phyloP scores from a whole-genome alignment of 106 monocot genomes.

The Platanthera guangdongensis region DNA sequence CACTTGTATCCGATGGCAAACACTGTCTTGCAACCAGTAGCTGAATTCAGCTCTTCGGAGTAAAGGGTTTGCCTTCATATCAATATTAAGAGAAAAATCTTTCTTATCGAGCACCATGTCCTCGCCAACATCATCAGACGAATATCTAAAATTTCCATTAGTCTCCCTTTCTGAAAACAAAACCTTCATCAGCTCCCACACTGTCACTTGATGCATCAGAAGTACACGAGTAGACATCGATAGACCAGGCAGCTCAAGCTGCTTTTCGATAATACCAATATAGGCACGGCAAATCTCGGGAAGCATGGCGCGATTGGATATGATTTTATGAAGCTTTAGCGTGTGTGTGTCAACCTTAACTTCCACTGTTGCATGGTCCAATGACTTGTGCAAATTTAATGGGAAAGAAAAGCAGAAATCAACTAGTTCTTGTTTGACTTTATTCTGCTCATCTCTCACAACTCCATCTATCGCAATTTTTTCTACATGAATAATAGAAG shows the following conservation, averaged over 20 bases:
- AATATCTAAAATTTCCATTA: slow-evolving; percentile 21
- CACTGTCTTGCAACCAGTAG: slow-evolving; percentile 90
- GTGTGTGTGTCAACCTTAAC: slow-evolving; percentile 25
- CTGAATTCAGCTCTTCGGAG: slow-evolving; percentile 90
- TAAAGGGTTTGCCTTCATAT: slow-evolving; percentile 56
- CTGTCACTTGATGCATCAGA: slow-evolving; percentile 76
- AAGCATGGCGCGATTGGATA: slow-evolving; percentile 42
- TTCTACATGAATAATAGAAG: slow-evolving; percentile 72
- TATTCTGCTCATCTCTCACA: slow-evolving; percentile 69
- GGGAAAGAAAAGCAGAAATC: slow-evolving; percentile 68
- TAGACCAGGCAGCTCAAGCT: slow-evolving; percentile 57
- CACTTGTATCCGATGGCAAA: slow-evolving; percentile 79
- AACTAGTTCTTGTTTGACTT: slow-evolving; percentile 60
- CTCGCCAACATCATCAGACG: slow-evolving; percentile 36
- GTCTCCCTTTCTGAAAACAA: slow-evolving; percentile 65
- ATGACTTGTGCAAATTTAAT: slow-evolving; percentile 63
- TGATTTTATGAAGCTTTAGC: slow-evolving; percentile 66
- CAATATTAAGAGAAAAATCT: slow-evolving; percentile 43
- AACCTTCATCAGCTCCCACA: slow-evolving; percentile 91
- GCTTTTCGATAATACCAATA: slow-evolving; percentile 69
- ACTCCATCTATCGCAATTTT: slow-evolving; percentile 59
- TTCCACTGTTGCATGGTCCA: slow-evolving; percentile 52
- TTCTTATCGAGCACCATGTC: slow-evolving; percentile 80
- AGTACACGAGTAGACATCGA: slow-evolving; percentile 56
- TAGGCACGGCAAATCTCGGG: slow-evolving; percentile 65